phyloP scores from a whole-genome alignment of 345 rosid genomes.

The Lagerstroemia speciosa region DNA sequence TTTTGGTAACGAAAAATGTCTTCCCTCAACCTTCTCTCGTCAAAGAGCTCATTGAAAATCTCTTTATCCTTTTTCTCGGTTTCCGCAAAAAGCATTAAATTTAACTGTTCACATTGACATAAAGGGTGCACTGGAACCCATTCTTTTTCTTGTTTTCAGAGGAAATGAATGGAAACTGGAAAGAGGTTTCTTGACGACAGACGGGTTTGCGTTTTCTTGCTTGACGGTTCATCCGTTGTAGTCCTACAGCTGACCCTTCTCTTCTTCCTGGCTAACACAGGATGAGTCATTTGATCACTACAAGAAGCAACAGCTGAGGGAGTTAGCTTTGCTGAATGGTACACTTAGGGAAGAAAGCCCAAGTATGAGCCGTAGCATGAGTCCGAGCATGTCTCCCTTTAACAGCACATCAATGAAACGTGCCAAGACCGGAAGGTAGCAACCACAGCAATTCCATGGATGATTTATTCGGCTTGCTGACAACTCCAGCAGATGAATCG shows the following conservation, averaged over 20 bases:
- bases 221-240: not conserved
- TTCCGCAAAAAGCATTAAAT: not conserved
- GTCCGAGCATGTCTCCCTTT: slow-evolving; percentile 88
- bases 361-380: slow-evolving; percentile 74
- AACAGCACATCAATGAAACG: slow-evolving; percentile 70
- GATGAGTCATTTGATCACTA: slow-evolving; percentile 88
- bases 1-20: not conserved
- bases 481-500: not conserved
- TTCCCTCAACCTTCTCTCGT: not conserved
- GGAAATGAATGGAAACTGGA: not conserved
- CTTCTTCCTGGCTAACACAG: slow-evolving; percentile 22
- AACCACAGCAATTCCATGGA: not conserved
- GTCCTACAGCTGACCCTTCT: not conserved
- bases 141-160: not conserved
- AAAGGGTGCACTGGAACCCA: too few species aligned
- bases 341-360: slow-evolving; percentile 86
- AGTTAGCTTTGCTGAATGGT: slow-evolving; percentile 75
- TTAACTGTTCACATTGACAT: too few species aligned
- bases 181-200: not conserved
- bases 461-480: not conserved
- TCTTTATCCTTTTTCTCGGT: not conserved
- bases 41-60: not conserved
- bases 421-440: slow-evolving; percentile 63
- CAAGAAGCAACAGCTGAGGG: slow-evolving; percentile 85
- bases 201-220: not conserved